Percentiles rank a stretch among this genome's conserved stretches.
Conservation (phyloP, 73 alveolate genomes). For the Effrenium voratum region DNA sequence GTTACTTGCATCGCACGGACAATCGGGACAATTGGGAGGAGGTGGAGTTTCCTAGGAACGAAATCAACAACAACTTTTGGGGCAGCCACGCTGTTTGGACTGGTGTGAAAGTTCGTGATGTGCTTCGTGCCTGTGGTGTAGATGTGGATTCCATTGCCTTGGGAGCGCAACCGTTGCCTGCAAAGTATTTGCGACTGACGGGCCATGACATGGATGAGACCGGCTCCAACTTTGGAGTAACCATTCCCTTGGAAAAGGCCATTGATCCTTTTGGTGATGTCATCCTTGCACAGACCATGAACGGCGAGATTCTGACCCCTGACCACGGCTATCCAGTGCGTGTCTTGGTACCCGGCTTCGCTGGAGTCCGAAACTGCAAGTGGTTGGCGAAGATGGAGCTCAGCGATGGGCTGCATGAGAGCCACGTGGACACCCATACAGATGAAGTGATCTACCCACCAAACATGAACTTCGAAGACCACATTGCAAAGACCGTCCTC, state of each 20-base stretch:
- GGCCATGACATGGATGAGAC: constrained; percentile 85
- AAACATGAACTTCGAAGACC: constrained; percentile 61
- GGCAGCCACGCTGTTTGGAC: constrained; percentile 87
- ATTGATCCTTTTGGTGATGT: constrained; percentile 81
- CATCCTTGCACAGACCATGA: constrained; percentile 57
- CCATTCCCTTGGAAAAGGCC: constrained; percentile 75
- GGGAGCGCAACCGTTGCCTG: constrained; percentile 60
- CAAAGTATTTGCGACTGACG: constrained; percentile 73
- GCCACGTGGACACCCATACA: constrained; percentile 80
- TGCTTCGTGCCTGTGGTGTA: constrained; percentile 46
- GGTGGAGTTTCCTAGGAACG: constrained; percentile 40
- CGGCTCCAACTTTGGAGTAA: constrained; percentile 72
- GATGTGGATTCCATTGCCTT: constrained; percentile 68
- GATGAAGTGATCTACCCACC: constrained; percentile 89
- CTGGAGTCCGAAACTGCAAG: constrained; percentile 71
- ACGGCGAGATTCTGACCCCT: constrained; percentile 37
- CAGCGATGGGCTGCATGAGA: constrained; percentile 24
- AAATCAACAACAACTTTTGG: constrained; percentile 85
- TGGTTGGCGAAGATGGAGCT: constrained; percentile 89
- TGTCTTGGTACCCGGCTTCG: constrained; percentile 66
- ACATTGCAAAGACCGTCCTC: constrained; percentile 32
- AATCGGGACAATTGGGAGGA: constrained; percentile 43
- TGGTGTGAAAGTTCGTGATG: constrained; percentile 73
- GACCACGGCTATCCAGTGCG: constrained; percentile 90
- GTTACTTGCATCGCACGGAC: constrained; percentile 45